Conservation (phyloP, 768 basidiomycete genomes). For the Psilocybe azurescens region DNA sequence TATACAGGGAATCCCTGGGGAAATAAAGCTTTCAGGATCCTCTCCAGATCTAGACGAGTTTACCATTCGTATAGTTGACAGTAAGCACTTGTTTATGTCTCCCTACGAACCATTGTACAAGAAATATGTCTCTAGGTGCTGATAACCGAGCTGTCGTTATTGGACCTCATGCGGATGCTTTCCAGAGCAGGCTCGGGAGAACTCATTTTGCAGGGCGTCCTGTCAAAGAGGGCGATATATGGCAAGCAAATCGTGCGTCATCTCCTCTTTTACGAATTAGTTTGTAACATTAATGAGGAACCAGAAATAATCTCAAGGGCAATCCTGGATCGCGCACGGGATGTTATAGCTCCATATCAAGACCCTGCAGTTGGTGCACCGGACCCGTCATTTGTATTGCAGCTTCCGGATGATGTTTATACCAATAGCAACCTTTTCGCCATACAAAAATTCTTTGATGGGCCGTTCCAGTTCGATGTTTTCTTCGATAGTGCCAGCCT, state of each 20-base stretch:
- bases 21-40: slow-evolving; percentile 71
- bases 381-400: slow-evolving; percentile 81
- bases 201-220: slow-evolving; percentile 73
- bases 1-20: slow-evolving; percentile 75
- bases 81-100: slow-evolving; percentile 38
- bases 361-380: slow-evolving; percentile 55
- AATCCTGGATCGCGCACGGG: slow-evolving; percentile 61
- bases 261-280: not conserved
- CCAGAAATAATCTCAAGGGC: slow-evolving; percentile 69
- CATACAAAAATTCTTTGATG: slow-evolving; percentile 86
- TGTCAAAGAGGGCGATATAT: slow-evolving; percentile 67
- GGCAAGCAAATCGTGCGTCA: slow-evolving; percentile 83
- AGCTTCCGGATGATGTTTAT: slow-evolving; percentile 75
- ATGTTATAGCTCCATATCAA: slow-evolving; percentile 58
- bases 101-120: not conserved
- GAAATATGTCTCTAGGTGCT: slow-evolving; percentile 46
- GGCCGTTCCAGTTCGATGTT: slow-evolving; percentile 88
- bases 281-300: not conserved
- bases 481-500: slow-evolving; percentile 82
- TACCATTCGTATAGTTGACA: slow-evolving; percentile 77
- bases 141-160: slow-evolving; percentile 56
- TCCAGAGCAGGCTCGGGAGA: slow-evolving; percentile 67
- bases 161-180: slow-evolving; percentile 63
- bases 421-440: slow-evolving; percentile 82
- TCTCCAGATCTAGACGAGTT: slow-evolving; percentile 86